Evolutionary conservation across 768 basidiomycete species (phyloP).

Genomic region (Kwoniella sp.): DNA sequence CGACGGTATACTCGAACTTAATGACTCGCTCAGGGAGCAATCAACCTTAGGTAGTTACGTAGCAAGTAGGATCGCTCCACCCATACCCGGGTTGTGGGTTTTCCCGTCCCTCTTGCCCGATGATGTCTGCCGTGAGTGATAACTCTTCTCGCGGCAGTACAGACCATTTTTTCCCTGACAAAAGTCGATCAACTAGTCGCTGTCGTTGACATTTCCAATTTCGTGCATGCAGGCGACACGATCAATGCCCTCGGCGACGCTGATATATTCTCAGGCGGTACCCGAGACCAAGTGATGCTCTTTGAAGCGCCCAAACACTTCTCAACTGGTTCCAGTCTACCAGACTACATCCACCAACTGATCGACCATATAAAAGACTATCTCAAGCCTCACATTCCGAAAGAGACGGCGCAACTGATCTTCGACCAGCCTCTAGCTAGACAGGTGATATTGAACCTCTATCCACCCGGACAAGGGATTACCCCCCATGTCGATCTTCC

Average conservation of each 20-base stretch:
- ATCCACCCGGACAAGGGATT: slow-evolving; percentile 86
- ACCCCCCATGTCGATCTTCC: slow-evolving; percentile 83
- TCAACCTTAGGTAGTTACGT: too few species aligned
- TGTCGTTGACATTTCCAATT: too few species aligned
- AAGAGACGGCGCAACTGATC: slow-evolving; percentile 58
- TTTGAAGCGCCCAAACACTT: slow-evolving; percentile 63
- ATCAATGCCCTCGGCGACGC: slow-evolving; percentile 29
- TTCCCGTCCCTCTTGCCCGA: slow-evolving; percentile 34
- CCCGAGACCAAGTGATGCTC: slow-evolving; percentile 81
- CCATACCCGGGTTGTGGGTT: slow-evolving; percentile 49
- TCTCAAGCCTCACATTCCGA: slow-evolving; percentile 62
- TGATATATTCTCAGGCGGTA: slow-evolving; percentile 49
- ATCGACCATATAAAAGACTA: slow-evolving; percentile 62
- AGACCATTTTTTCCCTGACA: too few species aligned
- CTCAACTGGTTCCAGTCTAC: slow-evolving; percentile 59
- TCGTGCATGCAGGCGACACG: slow-evolving; percentile 17
- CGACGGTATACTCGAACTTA: too few species aligned
- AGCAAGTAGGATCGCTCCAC: slow-evolving; percentile 22
- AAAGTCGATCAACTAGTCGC: too few species aligned
- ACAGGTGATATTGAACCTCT: slow-evolving; percentile 88
- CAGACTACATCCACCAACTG: slow-evolving; percentile 59
- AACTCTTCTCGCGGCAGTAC: too few species aligned
- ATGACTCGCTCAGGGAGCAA: too few species aligned
- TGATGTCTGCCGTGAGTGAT: slow-evolving; percentile 38
- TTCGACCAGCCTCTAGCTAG: slow-evolving; percentile 60